A percentile compares a stretch with the other conserved stretches of the same genome.
phyloP scores from a whole-genome alignment of 345 rosid genomes.

The Acer campestre region DNA sequence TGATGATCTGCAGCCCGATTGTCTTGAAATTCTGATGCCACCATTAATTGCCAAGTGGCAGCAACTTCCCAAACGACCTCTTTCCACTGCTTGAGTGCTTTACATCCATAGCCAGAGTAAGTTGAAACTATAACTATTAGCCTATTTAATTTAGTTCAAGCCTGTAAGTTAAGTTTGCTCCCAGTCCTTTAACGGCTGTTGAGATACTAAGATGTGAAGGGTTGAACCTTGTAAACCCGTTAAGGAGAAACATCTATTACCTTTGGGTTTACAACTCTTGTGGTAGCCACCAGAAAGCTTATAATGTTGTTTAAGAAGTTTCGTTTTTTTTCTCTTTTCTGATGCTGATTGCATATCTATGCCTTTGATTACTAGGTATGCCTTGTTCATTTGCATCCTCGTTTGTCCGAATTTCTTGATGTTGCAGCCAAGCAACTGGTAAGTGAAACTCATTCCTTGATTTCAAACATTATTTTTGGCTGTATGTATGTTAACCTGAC shows the following conservation, averaged over 20 bases:
- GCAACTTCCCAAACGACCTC: conserved; percentile 89
- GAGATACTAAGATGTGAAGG: not conserved
- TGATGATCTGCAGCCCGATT: conserved; percentile 60
- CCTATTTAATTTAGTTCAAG: not conserved
- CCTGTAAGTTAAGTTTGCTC: not conserved
- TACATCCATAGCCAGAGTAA: conserved; percentile 84
- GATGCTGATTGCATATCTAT: not conserved
- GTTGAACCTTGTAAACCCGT: not conserved
- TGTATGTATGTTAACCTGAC: conserved; percentile 4
- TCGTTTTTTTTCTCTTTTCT: not conserved
- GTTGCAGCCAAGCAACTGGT: conserved; percentile 85
- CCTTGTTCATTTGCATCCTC: conserved; percentile 67
- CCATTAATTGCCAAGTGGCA: conserved; percentile 96
- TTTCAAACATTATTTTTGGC: conserved; percentile 18
- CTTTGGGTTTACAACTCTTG: not conserved
- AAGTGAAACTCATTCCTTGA: conserved; percentile 32
- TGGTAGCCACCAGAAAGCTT: not conserved
- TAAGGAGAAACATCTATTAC: conserved; percentile 8
- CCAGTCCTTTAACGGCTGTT: not conserved
- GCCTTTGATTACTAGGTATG: conserved; percentile 48
- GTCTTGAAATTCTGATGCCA: conserved; percentile 91
- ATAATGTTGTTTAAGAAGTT: conserved; percentile 5
- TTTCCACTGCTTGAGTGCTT: conserved; percentile 96
- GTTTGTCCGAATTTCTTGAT: conserved; percentile 63
- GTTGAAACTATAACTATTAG: conserved; percentile 23